phyloP scores from a whole-genome alignment of 75 land plant genomes.

The Picea sitchensis region DNA sequence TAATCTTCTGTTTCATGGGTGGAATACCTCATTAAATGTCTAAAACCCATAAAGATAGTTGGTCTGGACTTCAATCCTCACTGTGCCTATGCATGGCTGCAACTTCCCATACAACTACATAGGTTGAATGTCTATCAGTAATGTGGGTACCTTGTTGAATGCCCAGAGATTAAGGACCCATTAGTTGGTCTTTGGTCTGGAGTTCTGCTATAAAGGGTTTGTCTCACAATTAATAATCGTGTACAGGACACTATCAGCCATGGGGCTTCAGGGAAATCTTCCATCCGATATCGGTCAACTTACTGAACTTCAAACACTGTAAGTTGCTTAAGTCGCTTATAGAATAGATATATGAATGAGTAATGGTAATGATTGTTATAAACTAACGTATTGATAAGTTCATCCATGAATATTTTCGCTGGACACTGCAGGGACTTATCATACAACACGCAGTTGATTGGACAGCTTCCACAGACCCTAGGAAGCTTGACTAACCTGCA shows the following conservation, averaged over 20 bases:
- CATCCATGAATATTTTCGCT: neutral
- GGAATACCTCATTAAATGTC: too few species aligned
- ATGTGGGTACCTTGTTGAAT: too few species aligned
- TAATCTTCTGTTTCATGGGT: neutral
- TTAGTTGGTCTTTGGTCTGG: neutral
- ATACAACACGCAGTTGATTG: neutral
- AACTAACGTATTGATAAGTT: neutral
- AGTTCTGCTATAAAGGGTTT: neutral
- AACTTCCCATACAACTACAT: neutral
- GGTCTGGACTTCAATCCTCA: too few species aligned
- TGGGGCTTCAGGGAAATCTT: neutral
- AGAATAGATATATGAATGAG: neutral
- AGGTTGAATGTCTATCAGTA: too few species aligned
- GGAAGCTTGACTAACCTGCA: neutral
- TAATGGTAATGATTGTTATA: too few species aligned
- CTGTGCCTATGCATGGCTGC: too few species aligned
- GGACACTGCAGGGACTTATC: constrained; percentile 5
- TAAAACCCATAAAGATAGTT: too few species aligned
- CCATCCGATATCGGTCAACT: constrained; percentile 4
- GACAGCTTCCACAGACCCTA: neutral
- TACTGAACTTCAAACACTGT: neutral
- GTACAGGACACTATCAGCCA: constrained; percentile 4
- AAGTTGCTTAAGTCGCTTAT: neutral
- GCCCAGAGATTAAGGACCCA: too few species aligned
- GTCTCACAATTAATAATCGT: neutral